Evolutionary conservation across 768 basidiomycete genomes (phyloP), one percentile per base, ranked within the genome.

Genomic region (Pleurotus platypus): DNA sequence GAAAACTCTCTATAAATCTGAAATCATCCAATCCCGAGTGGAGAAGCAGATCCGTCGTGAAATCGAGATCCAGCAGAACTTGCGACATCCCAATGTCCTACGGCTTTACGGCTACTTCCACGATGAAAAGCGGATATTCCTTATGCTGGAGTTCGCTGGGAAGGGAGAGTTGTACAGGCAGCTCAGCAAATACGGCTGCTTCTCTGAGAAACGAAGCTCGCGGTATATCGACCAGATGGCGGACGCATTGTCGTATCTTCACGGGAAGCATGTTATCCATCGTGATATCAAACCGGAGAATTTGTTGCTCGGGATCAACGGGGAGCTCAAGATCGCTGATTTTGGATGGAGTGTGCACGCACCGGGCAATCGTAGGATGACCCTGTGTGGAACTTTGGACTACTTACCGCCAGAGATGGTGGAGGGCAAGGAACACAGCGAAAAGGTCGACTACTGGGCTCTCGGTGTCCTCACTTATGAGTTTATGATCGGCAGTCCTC

Each of bases 211-310:
- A 67, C 78, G 94, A 27, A 90, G 89, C 64, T 82, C 90, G 13
- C 74, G 94, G 69, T 99, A 99, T 70, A 89, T 98, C 63, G 90
- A 93, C 67, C 97, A 98, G 69, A 98, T 99, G 96, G 90, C 95
- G 8, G 96, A 98, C 70, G 97, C 96, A 2, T 75, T 99, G 46
- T 77, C 77, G 9, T 99, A 99, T 68, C 80, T 98, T 15, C 97
- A 99, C 68, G 75, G 79, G 53, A 99, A 98, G 67, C 95, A 98
- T 66, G 94, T 99, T 66, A 99, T 98, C 50, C 97, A 99, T 70
- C 85, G 97, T 30, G 97, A 99, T 66, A 99, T 99, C 75, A 99
- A 99, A 72, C 97, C 97, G 0, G 96, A 99, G 75, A 99, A 99
- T 70, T 72, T 99, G 49, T 80, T 99, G 30, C 77, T 98, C 11